Evolutionary conservation across 1,139 yeast genomes (phyloP).

Genomic region (Tardiomyces digboiensis): DNA sequence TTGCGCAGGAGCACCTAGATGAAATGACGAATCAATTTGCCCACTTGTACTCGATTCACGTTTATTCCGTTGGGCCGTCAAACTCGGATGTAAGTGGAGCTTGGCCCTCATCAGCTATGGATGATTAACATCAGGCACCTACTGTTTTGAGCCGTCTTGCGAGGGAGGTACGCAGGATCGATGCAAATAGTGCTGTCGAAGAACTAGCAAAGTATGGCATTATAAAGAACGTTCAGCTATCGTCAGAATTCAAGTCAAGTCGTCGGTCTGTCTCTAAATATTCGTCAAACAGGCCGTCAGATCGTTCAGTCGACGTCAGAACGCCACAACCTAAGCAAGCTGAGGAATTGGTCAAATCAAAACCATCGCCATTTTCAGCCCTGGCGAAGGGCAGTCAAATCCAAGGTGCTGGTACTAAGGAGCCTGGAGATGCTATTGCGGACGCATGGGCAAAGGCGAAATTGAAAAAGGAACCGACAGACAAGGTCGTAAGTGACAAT

Average conservation of each 20-base stretch:
- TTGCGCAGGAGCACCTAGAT: slow-evolving; percentile 7
- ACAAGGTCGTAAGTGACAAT: slow-evolving; percentile 10
- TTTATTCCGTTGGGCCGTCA: slow-evolving; percentile 15
- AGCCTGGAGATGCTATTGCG: background rate
- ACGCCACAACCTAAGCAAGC: background rate
- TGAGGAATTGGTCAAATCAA: background rate
- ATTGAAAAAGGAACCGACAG: slow-evolving; percentile 1
- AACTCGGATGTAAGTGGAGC: background rate
- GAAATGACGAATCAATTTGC: slow-evolving; percentile 5
- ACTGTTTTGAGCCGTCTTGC: slow-evolving; percentile 2
- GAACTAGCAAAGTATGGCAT: slow-evolving; percentile 8
- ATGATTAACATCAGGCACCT: slow-evolving; percentile 2
- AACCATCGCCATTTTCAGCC: background rate
- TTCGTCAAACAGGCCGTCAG: background rate
- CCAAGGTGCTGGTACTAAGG: background rate
- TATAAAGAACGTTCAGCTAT: slow-evolving; percentile 6
- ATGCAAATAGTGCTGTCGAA: slow-evolving; percentile 1
- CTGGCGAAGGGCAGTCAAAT: no score
- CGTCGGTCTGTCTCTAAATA: background rate
- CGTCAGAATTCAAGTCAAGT: slow-evolving; percentile 1
- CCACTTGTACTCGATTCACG: slow-evolving; percentile 10
- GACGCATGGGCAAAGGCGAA: slow-evolving; percentile 1
- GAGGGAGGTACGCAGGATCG: slow-evolving; percentile 3
- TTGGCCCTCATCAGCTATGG: background rate
- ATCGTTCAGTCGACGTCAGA: background rate